Percentiles rank a stretch among this genome's conserved stretches.
These are phyloP conservation scores for Drechslerella coelobrocha DNA, from an alignment of 2,329 filamentous ascomycete species.

Conservation along the genomic window DNA sequence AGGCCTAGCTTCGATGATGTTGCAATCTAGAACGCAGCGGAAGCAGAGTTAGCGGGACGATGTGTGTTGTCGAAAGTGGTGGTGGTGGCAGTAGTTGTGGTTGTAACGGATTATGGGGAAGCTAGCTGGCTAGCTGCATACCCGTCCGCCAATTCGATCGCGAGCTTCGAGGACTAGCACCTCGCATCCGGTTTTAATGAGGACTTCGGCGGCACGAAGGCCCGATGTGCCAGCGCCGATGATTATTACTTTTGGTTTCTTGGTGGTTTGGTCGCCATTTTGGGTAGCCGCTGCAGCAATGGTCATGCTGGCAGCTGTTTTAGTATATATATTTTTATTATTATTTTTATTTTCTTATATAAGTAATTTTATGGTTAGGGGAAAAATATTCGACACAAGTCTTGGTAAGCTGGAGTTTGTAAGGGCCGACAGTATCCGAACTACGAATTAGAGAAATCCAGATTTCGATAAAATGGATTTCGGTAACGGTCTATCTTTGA, in stretches of 20 bases:
- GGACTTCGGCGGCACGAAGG: slow-evolving; percentile 72
- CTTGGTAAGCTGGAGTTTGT: neutral
- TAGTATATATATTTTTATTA: too few relatives aligned
- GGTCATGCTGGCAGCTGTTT: slow-evolving; percentile 23
- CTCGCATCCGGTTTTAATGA: slow-evolving; percentile 69
- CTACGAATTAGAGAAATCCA: slow-evolving; percentile 45
- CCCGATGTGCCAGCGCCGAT: slow-evolving; percentile 75
- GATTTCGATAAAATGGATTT: slow-evolving; percentile 49
- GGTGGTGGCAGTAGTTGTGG: too few relatives aligned
- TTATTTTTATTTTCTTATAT: slow-evolving; percentile 6
- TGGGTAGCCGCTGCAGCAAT: slow-evolving; percentile 7
- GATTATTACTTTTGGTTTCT: slow-evolving; percentile 67
- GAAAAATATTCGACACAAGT: neutral
- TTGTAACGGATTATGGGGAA: slow-evolving; percentile 53
- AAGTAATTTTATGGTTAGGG: neutral
- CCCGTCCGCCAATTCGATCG: slow-evolving; percentile 70
- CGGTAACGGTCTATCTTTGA: slow-evolving; percentile 43
- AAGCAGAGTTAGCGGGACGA: slow-evolving; percentile 56
- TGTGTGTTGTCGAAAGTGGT: slow-evolving; percentile 19
- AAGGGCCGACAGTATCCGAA: neutral
- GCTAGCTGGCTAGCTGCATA: slow-evolving; percentile 55
- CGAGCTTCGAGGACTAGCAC: slow-evolving; percentile 75
- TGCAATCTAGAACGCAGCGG: slow-evolving; percentile 57
- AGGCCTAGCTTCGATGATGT: slow-evolving; percentile 50
- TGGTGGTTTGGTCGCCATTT: slow-evolving; percentile 14